Evolutionary conservation across 495 filamentous ascomycete species (phyloP), one percentile per base, ranked within the genome.

Genomic region (Aspergillus leporis): DNA sequence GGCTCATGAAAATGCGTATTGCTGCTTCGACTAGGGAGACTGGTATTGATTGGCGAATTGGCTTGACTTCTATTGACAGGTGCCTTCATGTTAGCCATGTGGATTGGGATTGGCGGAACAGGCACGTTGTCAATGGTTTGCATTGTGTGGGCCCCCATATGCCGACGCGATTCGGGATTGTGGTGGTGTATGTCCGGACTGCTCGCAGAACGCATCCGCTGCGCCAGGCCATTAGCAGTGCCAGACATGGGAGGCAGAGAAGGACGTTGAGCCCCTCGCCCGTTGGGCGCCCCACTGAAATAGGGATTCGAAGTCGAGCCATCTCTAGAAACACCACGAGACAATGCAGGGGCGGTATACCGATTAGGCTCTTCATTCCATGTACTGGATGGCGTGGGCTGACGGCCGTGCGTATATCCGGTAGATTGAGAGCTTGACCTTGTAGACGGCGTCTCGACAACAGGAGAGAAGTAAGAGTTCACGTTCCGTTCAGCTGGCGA

Each of bases 391-490:
- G 87, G 82, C 6, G 83, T 86, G 14, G 76, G 76, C 64, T 93
- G 86, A 30, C 93, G 86, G 51, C 93, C 87, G 67, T 95, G 96
- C 7, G 86, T 84, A 66, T 88, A 93, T 59, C 83, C 81, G 34
- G 79, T 80, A 3, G 84, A 83, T 50, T 85, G 83, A 53, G 90
- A 94, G 73, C 89, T 96, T 8, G 91, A 91, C 48, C 93, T 84
- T 6, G 88, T 89, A 2, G 91, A 95, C 19, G 94, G 92, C 1
- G 92, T 93, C 56, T 97, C 92, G 13, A 81, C 83, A 10, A 85
- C 82, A 1, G 94, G 94, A 0, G 93, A 97, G 70, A 98, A 98
- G 69, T 97, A 97, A 8, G 92, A 97, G 49, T 88, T 85, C 25
- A 81, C 80, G 58, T 74, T 67, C 56, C 78, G 71, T 57, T 86